These are phyloP conservation scores for Colletotrichum falcatum DNA, from an alignment of 2,329 filamentous ascomycete genomes.

Conservation along the genomic window DNA sequence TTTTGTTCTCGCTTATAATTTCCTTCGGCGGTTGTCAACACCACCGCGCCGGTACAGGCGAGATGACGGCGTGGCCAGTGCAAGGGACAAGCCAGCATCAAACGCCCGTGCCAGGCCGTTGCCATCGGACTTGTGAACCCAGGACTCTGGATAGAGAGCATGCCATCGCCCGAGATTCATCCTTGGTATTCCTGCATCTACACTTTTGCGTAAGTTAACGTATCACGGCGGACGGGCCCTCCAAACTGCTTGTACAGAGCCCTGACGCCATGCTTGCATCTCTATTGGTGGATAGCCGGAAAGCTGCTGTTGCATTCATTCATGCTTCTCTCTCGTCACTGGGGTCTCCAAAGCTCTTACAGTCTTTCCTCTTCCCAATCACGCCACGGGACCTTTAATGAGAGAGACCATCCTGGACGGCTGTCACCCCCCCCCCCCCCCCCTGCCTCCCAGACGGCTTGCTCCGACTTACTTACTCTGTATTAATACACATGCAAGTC, in stretches of 20 bases:
- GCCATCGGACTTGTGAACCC: background rate
- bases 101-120: background rate
- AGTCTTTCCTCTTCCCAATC: background rate
- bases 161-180: conserved; percentile 9
- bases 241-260: conserved; percentile 3
- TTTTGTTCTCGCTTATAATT: conserved; percentile 18
- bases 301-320: background rate
- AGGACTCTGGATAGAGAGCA: conserved; percentile 6
- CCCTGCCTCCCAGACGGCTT: too few species aligned
- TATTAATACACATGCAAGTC: background rate
- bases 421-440: too few species aligned
- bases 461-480: background rate
- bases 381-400: background rate
- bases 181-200: conserved; percentile 12
- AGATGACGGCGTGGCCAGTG: background rate
- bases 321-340: too few species aligned
- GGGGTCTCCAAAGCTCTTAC: too few species aligned
- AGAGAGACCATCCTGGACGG: background rate
- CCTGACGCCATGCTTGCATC: background rate
- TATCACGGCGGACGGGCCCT: conserved; percentile 17
- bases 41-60: background rate
- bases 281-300: background rate
- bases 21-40: background rate
- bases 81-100: background rate
- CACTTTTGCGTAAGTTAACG: conserved; percentile 24